phyloP scores from a whole-genome alignment of 1,284 basidiomycete genomes.

The Athelia sp. region DNA sequence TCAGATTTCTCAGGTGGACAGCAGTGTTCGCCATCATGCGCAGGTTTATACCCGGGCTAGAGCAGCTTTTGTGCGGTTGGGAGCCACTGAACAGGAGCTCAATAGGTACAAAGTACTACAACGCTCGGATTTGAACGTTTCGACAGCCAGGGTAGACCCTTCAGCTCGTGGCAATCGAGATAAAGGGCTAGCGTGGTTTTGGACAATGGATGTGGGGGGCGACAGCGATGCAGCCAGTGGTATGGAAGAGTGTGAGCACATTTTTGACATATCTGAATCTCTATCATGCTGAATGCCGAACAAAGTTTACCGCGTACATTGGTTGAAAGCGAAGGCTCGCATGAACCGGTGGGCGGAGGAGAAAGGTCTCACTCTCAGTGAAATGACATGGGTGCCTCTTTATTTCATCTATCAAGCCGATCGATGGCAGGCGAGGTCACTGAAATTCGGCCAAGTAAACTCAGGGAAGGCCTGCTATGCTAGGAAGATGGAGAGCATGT shows the following conservation, averaged over 20 bases:
- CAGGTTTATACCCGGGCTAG: background rate
- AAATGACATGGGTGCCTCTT: background rate
- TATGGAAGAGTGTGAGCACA: background rate
- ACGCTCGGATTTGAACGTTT: background rate
- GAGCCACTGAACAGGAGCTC: background rate
- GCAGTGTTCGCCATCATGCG: background rate
- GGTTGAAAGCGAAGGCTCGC: constrained; percentile 1
- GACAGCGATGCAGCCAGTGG: background rate
- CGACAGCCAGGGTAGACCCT: background rate
- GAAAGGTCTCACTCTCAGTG: background rate
- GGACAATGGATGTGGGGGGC: background rate
- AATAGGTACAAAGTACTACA: background rate
- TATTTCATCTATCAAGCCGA: background rate
- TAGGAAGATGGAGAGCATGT: background rate
- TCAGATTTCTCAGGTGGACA: background rate
- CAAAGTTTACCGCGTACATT: constrained; percentile 1
- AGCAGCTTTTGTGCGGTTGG: background rate
- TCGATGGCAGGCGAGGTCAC: background rate
- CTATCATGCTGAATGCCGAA: background rate
- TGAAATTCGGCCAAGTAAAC: background rate
- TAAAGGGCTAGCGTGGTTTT: background rate
- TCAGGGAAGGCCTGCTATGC: background rate
- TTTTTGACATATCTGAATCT: background rate
- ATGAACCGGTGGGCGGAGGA: background rate
- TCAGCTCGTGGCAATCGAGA: background rate